Evolutionary conservation across 768 basidiomycete genomes (phyloP).

Genomic region (Suillus ampliporus): DNA sequence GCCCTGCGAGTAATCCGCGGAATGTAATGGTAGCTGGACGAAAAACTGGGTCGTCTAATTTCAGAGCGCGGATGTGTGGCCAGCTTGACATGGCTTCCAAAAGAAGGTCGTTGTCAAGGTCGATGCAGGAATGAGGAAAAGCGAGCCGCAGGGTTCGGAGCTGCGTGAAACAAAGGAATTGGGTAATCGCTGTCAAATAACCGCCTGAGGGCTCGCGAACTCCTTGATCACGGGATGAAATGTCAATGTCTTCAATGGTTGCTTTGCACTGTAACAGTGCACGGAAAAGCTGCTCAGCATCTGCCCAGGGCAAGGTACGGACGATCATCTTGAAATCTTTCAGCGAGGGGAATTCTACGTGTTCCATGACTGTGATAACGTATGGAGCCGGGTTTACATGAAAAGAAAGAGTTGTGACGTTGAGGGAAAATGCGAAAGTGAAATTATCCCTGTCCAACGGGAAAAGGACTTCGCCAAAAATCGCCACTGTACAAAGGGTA

Average conservation of each 20-base stretch:
- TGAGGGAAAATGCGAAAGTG: not conserved
- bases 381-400: slow-evolving; percentile 1
- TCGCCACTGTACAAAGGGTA: not conserved
- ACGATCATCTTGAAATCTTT: not conserved
- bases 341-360: not conserved
- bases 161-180: not conserved
- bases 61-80: not conserved
- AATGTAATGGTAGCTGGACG: not conserved
- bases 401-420: slow-evolving; percentile 3
- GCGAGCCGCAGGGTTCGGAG: not conserved
- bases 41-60: not conserved
- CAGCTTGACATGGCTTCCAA: slow-evolving; percentile 1
- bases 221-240: slow-evolving; percentile 1
- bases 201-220: not conserved
- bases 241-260: not conserved
- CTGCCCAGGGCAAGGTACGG: not conserved
- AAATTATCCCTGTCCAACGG: slow-evolving; percentile 4
- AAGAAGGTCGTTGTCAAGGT: not conserved
- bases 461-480: not conserved
- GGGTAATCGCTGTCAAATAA: not conserved
- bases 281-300: not conserved
- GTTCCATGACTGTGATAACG: not conserved
- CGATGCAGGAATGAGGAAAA: slow-evolving; percentile 1
- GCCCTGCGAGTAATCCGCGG: not conserved
- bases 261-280: not conserved